phyloP scores from a whole-genome alignment of 1,284 basidiomycete genomes.

The Ustilago nuda region DNA sequence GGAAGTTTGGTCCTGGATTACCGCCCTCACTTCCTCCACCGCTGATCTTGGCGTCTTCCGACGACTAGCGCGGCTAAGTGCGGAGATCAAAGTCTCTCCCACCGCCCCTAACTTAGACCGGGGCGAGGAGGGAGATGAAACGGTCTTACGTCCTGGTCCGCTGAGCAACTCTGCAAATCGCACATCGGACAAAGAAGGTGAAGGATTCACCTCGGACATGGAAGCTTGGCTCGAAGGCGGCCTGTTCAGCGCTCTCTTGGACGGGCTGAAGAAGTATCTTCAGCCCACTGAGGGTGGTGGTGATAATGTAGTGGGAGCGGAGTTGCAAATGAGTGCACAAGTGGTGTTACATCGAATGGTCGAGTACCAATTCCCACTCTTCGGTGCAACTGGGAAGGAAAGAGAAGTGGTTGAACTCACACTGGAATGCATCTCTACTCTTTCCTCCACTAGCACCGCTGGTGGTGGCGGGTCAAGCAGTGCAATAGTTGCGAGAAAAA shows the following conservation, averaged over 20 bases:
- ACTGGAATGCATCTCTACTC: not conserved
- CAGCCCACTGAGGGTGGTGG: not conserved
- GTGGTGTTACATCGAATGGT: conserved; percentile 52
- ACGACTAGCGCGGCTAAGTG: conserved; percentile 39
- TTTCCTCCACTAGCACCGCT: not conserved
- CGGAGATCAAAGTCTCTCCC: conserved; percentile 44
- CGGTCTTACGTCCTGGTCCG: conserved; percentile 21
- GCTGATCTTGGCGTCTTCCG: conserved; percentile 48
- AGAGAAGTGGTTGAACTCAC: conserved; percentile 30
- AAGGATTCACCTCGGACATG: conserved; percentile 11
- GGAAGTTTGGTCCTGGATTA: conserved; percentile 49
- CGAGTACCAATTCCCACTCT: conserved; percentile 51
- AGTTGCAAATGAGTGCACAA: conserved; percentile 43
- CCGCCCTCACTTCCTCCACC: conserved; percentile 17
- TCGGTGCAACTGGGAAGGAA: conserved; percentile 28
- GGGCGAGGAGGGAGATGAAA: conserved; percentile 34
- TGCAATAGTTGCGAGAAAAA: conserved; percentile 25
- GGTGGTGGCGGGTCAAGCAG: not conserved
- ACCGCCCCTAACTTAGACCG: not conserved
- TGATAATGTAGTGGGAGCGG: conserved; percentile 1
- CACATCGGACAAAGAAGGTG: not conserved
- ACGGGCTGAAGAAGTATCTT: conserved; percentile 28
- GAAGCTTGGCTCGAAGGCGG: conserved; percentile 42
- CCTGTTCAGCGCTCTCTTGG: conserved; percentile 28
- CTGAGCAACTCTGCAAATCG: conserved; percentile 13